Base-by-base conservation (phyloP, 306 rosid genomes). In the Cicer pinnatifidum region DNA sequence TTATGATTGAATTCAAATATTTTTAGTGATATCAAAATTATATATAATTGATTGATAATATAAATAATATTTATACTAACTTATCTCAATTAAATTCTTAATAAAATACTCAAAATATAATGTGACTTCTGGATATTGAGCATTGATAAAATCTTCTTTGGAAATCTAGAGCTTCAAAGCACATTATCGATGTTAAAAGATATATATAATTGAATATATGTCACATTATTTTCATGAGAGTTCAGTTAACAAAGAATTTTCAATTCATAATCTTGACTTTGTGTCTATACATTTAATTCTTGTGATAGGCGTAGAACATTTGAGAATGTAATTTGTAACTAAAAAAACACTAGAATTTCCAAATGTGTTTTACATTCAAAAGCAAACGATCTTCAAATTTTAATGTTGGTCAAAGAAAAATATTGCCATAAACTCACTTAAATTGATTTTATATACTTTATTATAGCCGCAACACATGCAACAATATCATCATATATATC, bases 151-250 rank as follows among this genome's bases (percentile, higher is more conserved):
- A 59, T 1, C 19, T 59, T 59, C 43, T 59, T 59, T 59, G 43
- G 6, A 59, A 6, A 10, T 59, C 65, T 11, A 28, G 65, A 59
- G 41, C 46, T 69, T 69, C 61, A 47, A 61, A 9, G 28, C 3
- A 40, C 35, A 64, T 11, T 13, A 52, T 51, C 17, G n/a, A 51
- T 53, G 11, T 35, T 37, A 9, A 39, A 37, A 16, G 38, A 62
- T 38, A 44, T 28, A 37, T 52, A 6, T 52, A 28, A 33, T 70
- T 35, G 57, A 50, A 33, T 43, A 51, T 15, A 58, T 9, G n/a
- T 70, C 63, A 71, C 75, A 52, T 53, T 53, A 58, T 38, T 53
- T 53, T 39, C 37, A 53, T 33, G 52, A 53, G 65, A 53, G 53
- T 39, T 17, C 40, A 39, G 10, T 12, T 20, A 13, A 13, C 16